Percentiles rank a stretch among this genome's conserved stretches.
phyloP scores from a whole-genome alignment of 2,329 filamentous ascomycete species.

The Tolypocladium ovalisporum region DNA sequence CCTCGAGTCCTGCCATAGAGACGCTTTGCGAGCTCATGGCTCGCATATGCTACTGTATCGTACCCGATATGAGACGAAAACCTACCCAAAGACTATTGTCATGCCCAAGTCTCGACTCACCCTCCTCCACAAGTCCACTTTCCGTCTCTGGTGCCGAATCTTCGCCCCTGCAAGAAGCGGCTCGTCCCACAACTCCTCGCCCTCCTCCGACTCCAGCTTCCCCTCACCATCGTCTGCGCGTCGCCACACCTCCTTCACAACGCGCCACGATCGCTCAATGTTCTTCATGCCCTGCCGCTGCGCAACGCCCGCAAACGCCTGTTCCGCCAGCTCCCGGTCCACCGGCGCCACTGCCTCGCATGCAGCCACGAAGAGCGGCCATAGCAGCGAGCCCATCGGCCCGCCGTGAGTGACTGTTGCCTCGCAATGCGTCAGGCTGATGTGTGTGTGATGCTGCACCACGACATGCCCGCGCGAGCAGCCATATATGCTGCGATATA shows the following conservation, averaged over 20 bases:
- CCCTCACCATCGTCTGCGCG: constrained; percentile 27
- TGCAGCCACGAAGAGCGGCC: constrained; percentile 53
- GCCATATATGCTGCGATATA: constrained; percentile 43
- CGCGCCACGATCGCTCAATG: constrained; percentile 48
- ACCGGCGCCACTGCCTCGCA: constrained; percentile 42
- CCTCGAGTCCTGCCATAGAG: too few relatives aligned
- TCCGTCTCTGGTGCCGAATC: neutral
- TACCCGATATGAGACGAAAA: neutral
- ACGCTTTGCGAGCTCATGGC: neutral
- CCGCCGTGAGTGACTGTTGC: constrained; percentile 43
- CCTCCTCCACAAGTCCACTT: neutral
- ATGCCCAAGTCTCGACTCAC: neutral
- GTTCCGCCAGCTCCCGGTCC: constrained; percentile 40
- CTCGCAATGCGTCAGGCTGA: constrained; percentile 41
- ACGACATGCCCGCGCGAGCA: constrained; percentile 32
- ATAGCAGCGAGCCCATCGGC: constrained; percentile 53
- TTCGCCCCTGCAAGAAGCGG: neutral
- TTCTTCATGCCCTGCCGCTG: constrained; percentile 54
- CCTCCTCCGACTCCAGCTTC: constrained; percentile 6
- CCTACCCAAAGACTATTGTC: neutral
- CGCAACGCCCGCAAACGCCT: constrained; percentile 41
- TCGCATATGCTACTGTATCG: neutral
- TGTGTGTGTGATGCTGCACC: constrained; percentile 42
- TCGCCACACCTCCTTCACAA: constrained; percentile 51
- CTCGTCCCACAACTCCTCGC: constrained; percentile 10